These are phyloP conservation scores for Penicillium freii DNA, from an alignment of 2,329 filamentous ascomycete genomes.

Conservation along the genomic window DNA sequence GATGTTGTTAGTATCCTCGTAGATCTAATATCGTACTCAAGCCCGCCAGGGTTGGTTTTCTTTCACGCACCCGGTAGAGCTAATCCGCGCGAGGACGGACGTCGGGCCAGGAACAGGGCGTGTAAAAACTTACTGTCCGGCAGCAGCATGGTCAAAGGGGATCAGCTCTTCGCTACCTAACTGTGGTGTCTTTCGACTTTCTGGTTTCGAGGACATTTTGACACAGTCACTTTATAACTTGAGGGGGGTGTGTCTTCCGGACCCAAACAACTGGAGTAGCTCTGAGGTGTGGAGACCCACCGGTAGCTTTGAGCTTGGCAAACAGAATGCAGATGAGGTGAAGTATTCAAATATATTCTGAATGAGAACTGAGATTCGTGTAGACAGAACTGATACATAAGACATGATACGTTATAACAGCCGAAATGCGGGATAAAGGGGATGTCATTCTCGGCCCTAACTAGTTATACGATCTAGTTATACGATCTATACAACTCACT, in stretches of 20 bases:
- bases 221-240: not conserved
- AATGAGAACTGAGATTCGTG: not conserved
- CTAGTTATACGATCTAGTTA: not conserved
- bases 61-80: not conserved
- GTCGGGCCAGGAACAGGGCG: constrained; percentile 8
- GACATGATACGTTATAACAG: not conserved
- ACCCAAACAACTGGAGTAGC: not conserved
- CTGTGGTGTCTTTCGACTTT: constrained; percentile 34
- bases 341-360: not conserved
- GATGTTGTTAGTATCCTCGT: constrained; percentile 3
- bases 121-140: constrained; percentile 48
- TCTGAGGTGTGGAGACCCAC: not conserved
- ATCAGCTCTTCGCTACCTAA: constrained; percentile 42
- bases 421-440: not conserved
- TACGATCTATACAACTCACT: not conserved
- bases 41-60: not conserved
- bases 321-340: not conserved
- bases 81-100: not conserved
- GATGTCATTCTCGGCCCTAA: not conserved
- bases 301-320: not conserved
- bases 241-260: not conserved
- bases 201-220: constrained; percentile 36
- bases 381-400: not conserved
- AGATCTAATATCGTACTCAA: not conserved
- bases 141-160: constrained; percentile 47